phyloP scores from a whole-genome alignment of 78 protist species.

The Creolimax fragrantissima region DNA sequence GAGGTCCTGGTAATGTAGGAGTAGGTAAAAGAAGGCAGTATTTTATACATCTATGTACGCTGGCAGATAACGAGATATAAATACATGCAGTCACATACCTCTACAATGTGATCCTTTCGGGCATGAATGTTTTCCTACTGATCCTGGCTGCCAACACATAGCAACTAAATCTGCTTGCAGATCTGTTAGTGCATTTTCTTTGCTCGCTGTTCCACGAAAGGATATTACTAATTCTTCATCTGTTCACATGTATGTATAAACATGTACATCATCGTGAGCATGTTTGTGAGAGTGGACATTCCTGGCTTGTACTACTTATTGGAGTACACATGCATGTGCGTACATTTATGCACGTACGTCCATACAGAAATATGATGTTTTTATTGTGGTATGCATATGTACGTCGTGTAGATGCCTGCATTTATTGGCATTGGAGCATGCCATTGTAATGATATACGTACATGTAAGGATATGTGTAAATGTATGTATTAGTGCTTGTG shows the following conservation, averaged over 20 bases:
- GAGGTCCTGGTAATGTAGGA: too few species aligned
- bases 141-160: background rate
- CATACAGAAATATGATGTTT: background rate
- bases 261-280: background rate
- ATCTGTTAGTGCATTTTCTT: background rate
- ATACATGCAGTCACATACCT: background rate
- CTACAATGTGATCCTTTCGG: background rate
- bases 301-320: background rate
- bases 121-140: background rate
- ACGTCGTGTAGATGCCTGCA: too few species aligned
- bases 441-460: background rate
- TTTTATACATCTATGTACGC: background rate
- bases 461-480: background rate
- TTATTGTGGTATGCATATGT: background rate
- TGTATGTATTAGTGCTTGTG: too few species aligned
- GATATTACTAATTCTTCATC: background rate
- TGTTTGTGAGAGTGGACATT: background rate
- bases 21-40: too few species aligned
- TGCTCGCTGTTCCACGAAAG: conserved; percentile 10
- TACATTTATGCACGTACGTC: background rate
- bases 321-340: background rate
- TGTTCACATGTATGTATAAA: background rate
- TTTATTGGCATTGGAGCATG: background rate
- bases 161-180: background rate
- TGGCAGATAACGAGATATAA: background rate